phyloP scores from a whole-genome alignment of 768 basidiomycete species.

The Serendipita vermifera region DNA sequence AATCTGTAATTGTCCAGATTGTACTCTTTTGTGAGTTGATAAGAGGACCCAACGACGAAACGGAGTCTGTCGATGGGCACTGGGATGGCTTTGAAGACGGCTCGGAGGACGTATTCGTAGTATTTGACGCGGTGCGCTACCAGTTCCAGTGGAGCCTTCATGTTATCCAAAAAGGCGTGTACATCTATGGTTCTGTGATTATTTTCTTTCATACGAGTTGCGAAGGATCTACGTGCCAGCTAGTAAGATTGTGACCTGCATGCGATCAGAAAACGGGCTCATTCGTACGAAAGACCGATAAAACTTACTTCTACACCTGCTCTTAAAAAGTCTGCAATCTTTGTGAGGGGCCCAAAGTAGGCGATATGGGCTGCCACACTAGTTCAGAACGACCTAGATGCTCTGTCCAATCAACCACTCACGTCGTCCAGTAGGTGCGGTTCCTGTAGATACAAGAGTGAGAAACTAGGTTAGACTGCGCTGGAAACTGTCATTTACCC shows the following conservation, averaged over 20 bases:
- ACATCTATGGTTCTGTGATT: conserved; percentile 43
- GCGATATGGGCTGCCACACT: conserved; percentile 71
- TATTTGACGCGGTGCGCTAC: conserved; percentile 80
- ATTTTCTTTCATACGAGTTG: neutral
- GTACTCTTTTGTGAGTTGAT: conserved; percentile 86
- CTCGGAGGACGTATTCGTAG: conserved; percentile 68
- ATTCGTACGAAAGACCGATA: conserved; percentile 10
- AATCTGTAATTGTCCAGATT: conserved; percentile 90
- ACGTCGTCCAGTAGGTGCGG: conserved; percentile 92
- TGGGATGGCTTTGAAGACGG: conserved; percentile 78
- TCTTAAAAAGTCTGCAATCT: conserved; percentile 89
- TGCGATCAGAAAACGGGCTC: conserved; percentile 12
- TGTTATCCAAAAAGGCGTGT: conserved; percentile 94
- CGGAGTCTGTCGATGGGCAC: conserved; percentile 75
- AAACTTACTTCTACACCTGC: conserved; percentile 71
- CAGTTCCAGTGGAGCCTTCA: conserved; percentile 89
- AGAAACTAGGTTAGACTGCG: conserved; percentile 2
- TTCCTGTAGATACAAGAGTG: conserved; percentile 39
- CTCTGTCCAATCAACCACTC: conserved; percentile 24
- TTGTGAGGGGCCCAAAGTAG: conserved; percentile 88
- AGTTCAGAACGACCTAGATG: neutral
- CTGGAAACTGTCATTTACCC: conserved; percentile 41
- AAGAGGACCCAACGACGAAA: conserved; percentile 83
- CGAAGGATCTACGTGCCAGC: conserved; percentile 40
- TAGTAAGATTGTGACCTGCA: conserved; percentile 61